A percentile compares a stretch with the other conserved stretches of the same genome.
phyloP scores from a whole-genome alignment of 2,329 filamentous ascomycete genomes.

The Pseudohalonectria lignicola region DNA sequence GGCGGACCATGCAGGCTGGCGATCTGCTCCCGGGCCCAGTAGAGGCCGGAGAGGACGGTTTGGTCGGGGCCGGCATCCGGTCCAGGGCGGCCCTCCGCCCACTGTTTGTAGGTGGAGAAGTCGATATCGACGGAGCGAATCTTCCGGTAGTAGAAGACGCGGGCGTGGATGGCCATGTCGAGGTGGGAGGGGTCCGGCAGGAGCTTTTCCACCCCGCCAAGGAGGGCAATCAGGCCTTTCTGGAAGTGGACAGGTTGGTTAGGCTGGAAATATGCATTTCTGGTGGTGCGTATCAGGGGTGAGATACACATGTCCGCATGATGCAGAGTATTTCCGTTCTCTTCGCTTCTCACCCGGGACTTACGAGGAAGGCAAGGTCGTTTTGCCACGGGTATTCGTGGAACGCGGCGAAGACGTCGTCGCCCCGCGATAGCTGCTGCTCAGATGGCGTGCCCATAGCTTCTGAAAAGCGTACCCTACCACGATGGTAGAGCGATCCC shows the following conservation, averaged over 20 bases:
- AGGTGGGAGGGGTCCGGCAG: slow-evolving; percentile 9
- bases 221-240: slow-evolving; percentile 12
- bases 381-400: slow-evolving; percentile 4
- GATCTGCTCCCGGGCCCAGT: slow-evolving; percentile 20
- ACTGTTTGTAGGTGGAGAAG: slow-evolving; percentile 9
- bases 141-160: slow-evolving; percentile 11
- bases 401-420: slow-evolving; percentile 1
- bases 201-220: slow-evolving; percentile 10
- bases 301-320: too few relatives aligned
- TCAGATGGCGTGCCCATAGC: too few relatives aligned
- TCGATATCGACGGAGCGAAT: slow-evolving; percentile 10
- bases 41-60: slow-evolving; percentile 9
- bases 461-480: too few relatives aligned
- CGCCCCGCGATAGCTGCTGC: not conserved
- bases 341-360: not conserved
- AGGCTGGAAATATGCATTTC: too few relatives aligned
- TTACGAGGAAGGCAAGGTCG: slow-evolving; percentile 5
- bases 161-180: slow-evolving; percentile 11
- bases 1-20: not conserved
- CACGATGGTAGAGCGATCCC: too few relatives aligned
- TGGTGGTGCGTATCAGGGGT: too few relatives aligned
- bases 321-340: too few relatives aligned
- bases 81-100: not conserved
- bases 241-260: slow-evolving; percentile 1
- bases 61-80: slow-evolving; percentile 4